Conservation (phyloP, 768 basidiomycete species). For the Tulasnella sp. region DNA sequence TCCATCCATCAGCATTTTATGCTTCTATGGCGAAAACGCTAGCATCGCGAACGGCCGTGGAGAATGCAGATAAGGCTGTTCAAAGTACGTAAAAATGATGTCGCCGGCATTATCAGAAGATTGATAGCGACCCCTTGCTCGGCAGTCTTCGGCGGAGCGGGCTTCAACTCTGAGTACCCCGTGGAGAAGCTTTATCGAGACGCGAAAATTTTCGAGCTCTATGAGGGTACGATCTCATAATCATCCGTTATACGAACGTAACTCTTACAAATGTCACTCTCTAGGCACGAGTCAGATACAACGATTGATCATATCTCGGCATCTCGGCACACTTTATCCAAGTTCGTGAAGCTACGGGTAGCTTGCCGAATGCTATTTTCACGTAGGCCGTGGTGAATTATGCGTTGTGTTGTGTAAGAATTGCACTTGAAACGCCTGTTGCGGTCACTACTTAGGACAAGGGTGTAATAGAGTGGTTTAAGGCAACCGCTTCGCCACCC, state of each 20-base stretch:
- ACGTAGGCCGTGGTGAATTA: too few species aligned
- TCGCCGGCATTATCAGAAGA: not conserved
- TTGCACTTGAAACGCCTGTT: too few species aligned
- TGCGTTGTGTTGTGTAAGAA: too few species aligned
- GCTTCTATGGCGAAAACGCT: conserved; percentile 32
- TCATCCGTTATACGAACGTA: not conserved
- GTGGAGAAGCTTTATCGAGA: conserved; percentile 30
- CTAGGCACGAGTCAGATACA: conserved; percentile 27
- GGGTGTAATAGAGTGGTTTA: too few species aligned
- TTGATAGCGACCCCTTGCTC: not conserved
- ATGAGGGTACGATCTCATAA: conserved; percentile 22
- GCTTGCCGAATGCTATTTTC: too few species aligned
- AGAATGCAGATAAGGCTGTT: conserved; percentile 31
- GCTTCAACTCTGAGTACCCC: conserved; percentile 31
- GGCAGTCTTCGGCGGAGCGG: conserved; percentile 21
- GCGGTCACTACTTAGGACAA: too few species aligned
- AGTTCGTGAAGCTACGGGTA: conserved; percentile 10
- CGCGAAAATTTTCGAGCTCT: conserved; percentile 30
- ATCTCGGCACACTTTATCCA: conserved; percentile 25
- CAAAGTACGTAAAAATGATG: conserved; percentile 25
- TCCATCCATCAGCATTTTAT: conserved; percentile 26
- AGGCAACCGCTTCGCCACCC: too few species aligned
- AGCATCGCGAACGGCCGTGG: conserved; percentile 28
- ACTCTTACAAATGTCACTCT: not conserved
- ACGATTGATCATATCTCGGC: conserved; percentile 29